phyloP scores from a whole-genome alignment of 2,329 filamentous ascomycete species.

The Cylindrodendrum hubeiense region DNA sequence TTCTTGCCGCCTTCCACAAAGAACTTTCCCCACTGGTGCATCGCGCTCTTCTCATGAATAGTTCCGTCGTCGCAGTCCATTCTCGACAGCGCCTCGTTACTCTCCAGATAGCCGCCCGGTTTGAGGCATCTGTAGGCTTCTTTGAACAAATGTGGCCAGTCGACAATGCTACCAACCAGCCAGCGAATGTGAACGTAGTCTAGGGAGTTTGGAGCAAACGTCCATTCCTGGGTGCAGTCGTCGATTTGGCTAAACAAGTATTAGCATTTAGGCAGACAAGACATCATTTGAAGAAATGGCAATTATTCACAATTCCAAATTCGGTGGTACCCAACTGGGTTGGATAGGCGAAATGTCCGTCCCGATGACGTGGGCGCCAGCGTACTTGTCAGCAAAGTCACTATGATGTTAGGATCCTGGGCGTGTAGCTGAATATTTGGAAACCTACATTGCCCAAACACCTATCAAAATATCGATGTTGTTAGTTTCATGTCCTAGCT shows the following conservation, averaged over 20 bases:
- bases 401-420: neutral
- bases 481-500: neutral
- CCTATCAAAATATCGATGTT: neutral
- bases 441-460: constrained; percentile 32
- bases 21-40: constrained; percentile 38
- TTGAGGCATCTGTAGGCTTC: constrained; percentile 27
- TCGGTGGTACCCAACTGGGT: constrained; percentile 28
- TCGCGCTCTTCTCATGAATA: constrained; percentile 26
- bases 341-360: constrained; percentile 35
- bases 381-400: constrained; percentile 29
- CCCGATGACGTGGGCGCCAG: constrained; percentile 23
- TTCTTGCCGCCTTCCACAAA: constrained; percentile 31
- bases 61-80: constrained; percentile 30
- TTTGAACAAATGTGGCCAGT: constrained; percentile 29
- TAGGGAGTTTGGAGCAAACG: constrained; percentile 22
- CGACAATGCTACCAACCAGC: constrained; percentile 28
- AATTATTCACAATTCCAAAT: constrained; percentile 25
- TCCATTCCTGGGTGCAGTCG: constrained; percentile 37
- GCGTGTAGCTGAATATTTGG: neutral
- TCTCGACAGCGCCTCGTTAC: constrained; percentile 28
- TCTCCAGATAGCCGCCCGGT: constrained; percentile 30
- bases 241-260: constrained; percentile 26
- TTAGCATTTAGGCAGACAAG: neutral
- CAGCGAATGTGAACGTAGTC: constrained; percentile 36
- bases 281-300: neutral